Conservation (phyloP, 148 eudicot species). For the Vaccinium corymbosum region DNA sequence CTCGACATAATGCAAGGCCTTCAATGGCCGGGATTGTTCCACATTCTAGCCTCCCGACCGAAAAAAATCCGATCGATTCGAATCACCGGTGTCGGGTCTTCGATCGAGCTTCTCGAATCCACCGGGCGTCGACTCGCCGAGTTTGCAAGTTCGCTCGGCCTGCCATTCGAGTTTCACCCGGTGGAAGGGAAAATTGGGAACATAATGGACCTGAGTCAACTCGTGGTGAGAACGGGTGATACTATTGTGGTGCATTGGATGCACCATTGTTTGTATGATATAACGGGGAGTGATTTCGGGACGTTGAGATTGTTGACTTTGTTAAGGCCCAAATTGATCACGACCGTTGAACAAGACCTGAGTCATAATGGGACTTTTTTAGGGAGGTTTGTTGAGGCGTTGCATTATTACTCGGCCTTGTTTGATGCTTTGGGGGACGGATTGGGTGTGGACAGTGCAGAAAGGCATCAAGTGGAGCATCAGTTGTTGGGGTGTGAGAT, state of each 20-base stretch:
- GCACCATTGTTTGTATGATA: conserved; percentile 66
- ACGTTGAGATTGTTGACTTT: conserved; percentile 37
- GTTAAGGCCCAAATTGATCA: conserved; percentile 61
- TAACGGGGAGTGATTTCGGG: conserved; percentile 51
- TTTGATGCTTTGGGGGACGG: conserved; percentile 78
- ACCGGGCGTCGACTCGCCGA: conserved; percentile 62
- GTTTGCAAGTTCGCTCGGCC: conserved; percentile 54
- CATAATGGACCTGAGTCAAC: conserved; percentile 31
- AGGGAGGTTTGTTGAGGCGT: conserved; percentile 67
- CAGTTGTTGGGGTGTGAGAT: conserved; percentile 68
- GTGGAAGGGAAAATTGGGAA: conserved; percentile 67
- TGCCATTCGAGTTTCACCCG: conserved; percentile 63
- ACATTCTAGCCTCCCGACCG: conserved; percentile 64
- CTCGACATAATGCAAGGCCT: conserved; percentile 88
- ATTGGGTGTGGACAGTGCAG: conserved; percentile 36
- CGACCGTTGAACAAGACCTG: conserved; percentile 66
- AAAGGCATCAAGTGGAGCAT: conserved; percentile 66
- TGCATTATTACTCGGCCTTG: conserved; percentile 80
- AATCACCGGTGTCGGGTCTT: conserved; percentile 66
- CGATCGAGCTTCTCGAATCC: conserved; percentile 38
- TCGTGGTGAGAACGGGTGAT: conserved; percentile 32
- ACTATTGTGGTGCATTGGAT: conserved; percentile 66
- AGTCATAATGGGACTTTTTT: conserved; percentile 50
- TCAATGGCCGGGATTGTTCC: conserved; percentile 89
- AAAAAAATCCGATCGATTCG: conserved; percentile 37